Evolutionary conservation across 2,329 filamentous ascomycete species (phyloP).

Genomic region (Fusarium longipes): DNA sequence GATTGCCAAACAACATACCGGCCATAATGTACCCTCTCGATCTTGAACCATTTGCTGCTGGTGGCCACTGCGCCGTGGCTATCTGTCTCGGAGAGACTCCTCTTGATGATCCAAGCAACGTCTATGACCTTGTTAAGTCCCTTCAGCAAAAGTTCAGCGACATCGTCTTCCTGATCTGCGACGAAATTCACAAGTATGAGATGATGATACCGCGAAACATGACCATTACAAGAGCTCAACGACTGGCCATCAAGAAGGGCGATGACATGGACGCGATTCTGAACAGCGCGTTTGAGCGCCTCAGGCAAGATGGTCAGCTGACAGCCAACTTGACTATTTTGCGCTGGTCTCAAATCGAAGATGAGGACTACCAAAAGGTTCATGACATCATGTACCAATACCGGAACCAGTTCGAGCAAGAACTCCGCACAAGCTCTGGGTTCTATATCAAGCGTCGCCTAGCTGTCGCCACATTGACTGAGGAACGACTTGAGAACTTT

Average conservation of each 20-base stretch:
- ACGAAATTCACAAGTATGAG: conserved; percentile 9
- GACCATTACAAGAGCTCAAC: background rate
- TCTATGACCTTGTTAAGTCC: background rate
- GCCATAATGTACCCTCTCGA: background rate
- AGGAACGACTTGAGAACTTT: background rate
- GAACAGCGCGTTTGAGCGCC: background rate
- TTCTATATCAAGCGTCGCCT: conserved; percentile 5
- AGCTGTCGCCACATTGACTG: conserved; percentile 1
- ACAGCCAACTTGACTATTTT: background rate
- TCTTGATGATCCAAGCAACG: background rate
- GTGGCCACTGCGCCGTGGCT: background rate
- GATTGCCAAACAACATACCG: background rate
- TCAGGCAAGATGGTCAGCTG: background rate
- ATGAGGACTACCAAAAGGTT: background rate
- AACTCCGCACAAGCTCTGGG: background rate
- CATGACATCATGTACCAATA: background rate
- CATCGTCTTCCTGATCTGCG: background rate
- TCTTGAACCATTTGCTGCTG: background rate
- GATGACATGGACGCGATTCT: background rate
- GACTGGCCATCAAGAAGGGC: background rate
- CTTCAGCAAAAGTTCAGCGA: background rate
- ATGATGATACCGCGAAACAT: conserved; percentile 5
- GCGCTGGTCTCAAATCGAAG: conserved; percentile 3
- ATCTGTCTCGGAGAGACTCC: conserved; percentile 6
- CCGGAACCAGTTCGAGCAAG: background rate